phyloP scores from a whole-genome alignment of 2,329 filamentous ascomycete genomes.

The Aspergillus sp. region DNA sequence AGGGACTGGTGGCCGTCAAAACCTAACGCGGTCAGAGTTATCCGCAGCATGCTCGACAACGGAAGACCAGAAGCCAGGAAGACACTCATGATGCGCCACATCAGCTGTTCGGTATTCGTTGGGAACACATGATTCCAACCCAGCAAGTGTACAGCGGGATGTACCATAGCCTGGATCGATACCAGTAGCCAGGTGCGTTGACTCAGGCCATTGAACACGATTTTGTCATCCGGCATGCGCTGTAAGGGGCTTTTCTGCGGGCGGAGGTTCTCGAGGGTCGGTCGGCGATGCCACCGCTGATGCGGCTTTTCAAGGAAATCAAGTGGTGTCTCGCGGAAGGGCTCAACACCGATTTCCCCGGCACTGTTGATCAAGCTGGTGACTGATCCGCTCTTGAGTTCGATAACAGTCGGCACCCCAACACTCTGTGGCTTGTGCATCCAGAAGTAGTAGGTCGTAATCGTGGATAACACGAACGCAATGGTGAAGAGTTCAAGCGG shows the following conservation, averaged over 20 bases:
- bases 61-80: neutral
- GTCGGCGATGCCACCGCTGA: neutral
- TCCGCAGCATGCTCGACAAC: neutral
- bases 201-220: neutral
- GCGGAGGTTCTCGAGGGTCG: neutral
- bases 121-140: constrained; percentile 10
- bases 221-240: constrained; percentile 5
- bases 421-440: constrained; percentile 10
- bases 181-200: constrained; percentile 1
- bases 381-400: neutral
- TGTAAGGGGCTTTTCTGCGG: neutral
- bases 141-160: constrained; percentile 2
- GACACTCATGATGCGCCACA: constrained; percentile 1
- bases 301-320: constrained; percentile 2
- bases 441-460: constrained; percentile 9
- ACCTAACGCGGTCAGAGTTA: neutral
- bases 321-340: neutral
- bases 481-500: constrained; percentile 7
- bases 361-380: neutral
- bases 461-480: constrained; percentile 2
- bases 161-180: constrained; percentile 1
- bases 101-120: neutral
- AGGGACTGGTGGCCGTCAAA: constrained; percentile 1
- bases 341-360: neutral
- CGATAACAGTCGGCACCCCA: neutral